Evolutionary conservation across 2,329 filamentous ascomycete genomes (phyloP).

Genomic region (Clonostachys rhizophaga): DNA sequence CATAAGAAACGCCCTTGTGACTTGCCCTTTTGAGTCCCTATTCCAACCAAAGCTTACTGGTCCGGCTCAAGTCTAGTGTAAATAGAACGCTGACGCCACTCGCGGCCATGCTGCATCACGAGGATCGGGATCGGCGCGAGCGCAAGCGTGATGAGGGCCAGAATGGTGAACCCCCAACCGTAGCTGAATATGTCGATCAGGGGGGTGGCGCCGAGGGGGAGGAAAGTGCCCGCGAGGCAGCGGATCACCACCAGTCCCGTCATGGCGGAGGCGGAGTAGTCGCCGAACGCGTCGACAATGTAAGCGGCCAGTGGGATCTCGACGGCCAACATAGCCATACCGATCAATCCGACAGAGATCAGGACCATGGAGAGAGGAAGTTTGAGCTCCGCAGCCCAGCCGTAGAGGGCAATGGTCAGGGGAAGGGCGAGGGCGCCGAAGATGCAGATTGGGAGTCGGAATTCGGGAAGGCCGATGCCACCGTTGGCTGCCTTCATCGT

Average conservation of each 20-base stretch:
- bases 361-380: conserved; percentile 38
- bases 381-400: conserved; percentile 40
- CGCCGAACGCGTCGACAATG: conserved; percentile 50
- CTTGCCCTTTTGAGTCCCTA: no score
- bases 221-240: conserved; percentile 50
- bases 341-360: conserved; percentile 33
- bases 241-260: conserved; percentile 50
- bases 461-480: conserved; percentile 43
- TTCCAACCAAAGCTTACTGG: no score
- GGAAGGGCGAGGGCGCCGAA: conserved; percentile 40
- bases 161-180: conserved; percentile 42
- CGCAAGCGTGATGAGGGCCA: conserved; percentile 32
- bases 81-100: conserved; percentile 41
- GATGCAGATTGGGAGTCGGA: conserved; percentile 46
- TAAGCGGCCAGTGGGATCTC: conserved; percentile 48
- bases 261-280: conserved; percentile 52
- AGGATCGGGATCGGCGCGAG: conserved; percentile 46
- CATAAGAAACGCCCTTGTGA: no score
- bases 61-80: conserved; percentile 1
- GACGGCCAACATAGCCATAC: conserved; percentile 36
- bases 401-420: conserved; percentile 37
- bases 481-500: conserved; percentile 20
- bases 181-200: conserved; percentile 43
- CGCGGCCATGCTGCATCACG: conserved; percentile 42
- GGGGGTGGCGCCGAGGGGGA: conserved; percentile 46